Evolutionary conservation across 1,284 basidiomycete genomes (phyloP), one percentile per base, ranked within the genome.

Genomic region (Ganoderma lingzhi): DNA sequence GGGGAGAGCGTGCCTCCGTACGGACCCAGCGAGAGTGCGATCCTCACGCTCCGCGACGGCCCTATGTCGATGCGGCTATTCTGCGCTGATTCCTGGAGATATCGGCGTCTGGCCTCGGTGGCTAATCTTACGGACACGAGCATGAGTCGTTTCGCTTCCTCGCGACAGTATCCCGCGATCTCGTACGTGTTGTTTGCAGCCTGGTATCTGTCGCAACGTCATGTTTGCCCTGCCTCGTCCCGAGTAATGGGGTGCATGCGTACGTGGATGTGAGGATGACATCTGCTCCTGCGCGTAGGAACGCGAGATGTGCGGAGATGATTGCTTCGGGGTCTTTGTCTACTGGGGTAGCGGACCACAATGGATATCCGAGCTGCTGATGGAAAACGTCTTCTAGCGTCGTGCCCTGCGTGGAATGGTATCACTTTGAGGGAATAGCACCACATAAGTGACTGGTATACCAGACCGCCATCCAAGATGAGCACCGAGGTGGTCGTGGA

Each of bases 1-100:
- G 90, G 89, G 6, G 80, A 78, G 17, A 94, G 82, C 1, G 87
- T 90, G 1, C 92, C 90, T 45, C 94, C 93, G 74, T 87, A 94
- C 0, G 93, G 89, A 9, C 94, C 93, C 23, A 95, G 80, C 4
- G 92, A 92, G 3, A 96, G 83, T 0, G 87, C 90, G 59, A 94
- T 85, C 58, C 81, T 81, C 61, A 84, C 78, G 8, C 45, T 42
- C 51, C 51, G 41, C 59, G 65, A 28, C 55, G 62, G 3, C 44
- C 61, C 44, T 28, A 44, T 41, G 64, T 63, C 19, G 59, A 9
- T 30, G 28, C 37, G 28, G 6, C 59, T 48, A 28, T 58, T 23
- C 12, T 56, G 23, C 15, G 55, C 48, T 45, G 61, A 63, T 68
- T 80, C 77, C 2, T 78, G 69, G 59, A 78, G 74, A 75, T 84